Base-by-base conservation (phyloP, 1,284 basidiomycete species). In the Leccinum solheimii region DNA sequence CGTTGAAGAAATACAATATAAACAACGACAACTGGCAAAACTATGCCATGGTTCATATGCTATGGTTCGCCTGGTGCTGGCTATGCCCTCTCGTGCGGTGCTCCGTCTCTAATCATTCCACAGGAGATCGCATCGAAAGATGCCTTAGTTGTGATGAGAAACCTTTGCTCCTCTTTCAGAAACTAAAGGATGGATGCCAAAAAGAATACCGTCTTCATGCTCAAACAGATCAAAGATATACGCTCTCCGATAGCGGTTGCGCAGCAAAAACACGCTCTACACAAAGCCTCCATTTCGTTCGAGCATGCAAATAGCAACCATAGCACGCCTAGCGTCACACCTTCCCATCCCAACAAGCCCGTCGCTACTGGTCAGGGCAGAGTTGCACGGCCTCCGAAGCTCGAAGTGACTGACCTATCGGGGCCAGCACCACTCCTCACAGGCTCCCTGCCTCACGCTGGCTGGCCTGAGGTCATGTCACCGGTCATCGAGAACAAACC, bases 121-220 rank as follows among this genome's bases (percentile, higher is more conserved):
- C 66, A 90, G 88, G 87, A 56, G 89, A 86, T 67, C 86, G 89
- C 23, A 86, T 87, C 78, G 97, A 99, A 75, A 88, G 97, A 34
- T 99, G 97, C 78, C 78, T 99, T 61, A 93, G 92, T 70, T 98
- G 97, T 71, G 97, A 99, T 71, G 97, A 99, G 78, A 98, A 98
- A 74, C 97, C 97, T 0, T 80, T 99, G 52, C 81, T 98, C 40
- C 86, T 99, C 38, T 98, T 98, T 80, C 97, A 99, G 76, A 95
- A 93, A 74, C 85, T 99, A 55, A 99, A 99, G 75, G 97, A 99
- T 69, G 75, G 97, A 99, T 69, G 88, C 90, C 4, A 95, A 95
- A 75, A 97, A 98, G 78, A 95, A 96, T 65, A 96, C 97, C 0
- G 95, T 98, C 10, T 99, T 99, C 77, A 98, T 98, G 95, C 86